Base-by-base conservation (phyloP, 176 grass and related monocot species). In the Alloteropsis semialata region DNA sequence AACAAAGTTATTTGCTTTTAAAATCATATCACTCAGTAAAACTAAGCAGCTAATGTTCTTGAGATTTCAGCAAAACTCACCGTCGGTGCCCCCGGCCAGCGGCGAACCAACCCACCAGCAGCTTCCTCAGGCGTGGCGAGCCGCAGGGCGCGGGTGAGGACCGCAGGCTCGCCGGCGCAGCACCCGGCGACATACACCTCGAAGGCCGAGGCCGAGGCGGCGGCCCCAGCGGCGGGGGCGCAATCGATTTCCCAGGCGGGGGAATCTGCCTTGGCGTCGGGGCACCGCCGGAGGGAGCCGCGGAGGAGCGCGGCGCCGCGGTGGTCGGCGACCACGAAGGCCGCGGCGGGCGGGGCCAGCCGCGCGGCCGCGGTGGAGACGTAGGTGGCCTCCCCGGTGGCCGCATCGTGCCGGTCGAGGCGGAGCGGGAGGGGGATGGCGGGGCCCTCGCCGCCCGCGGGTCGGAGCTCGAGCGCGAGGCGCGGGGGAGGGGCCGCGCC, bases 101-200 rank as follows among this genome's bases (percentile, higher is more conserved):
- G 73, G 24, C 65, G 29, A 82, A 82, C 78, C 79, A 90, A 59
- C 12, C 38, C 84, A 8, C 56, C 66, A 0, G 84, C 38, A 39
- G 66, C 62, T 38, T 95, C 90, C 41, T 72, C 71, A 11, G 79
- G 79, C 6, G 82, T 75, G 69, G 89, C 90, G 12, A 96, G 87
- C 75, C 92, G 89, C 33, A 99, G 48, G 17, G 91, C 89, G 29
- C 89, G 85, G 22, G 96, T 95, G 22, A 96, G 89, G 54, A 96
- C 89, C 3, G 83, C 72, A 1, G 91, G 96, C 59, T 89, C 81
- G 10, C 91, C 96, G 8, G 74, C 83, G 39, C 87, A 99, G 70
- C 91, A 93, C 1, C 96, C 91, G 0, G 93, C 91, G 29, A 96
- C 88, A 24, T 92, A 98, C 17, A 98, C 76, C 89, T 98, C 96